Evolutionary conservation across 2,329 filamentous ascomycete species (phyloP), one percentile per base, ranked within the genome.

Genomic region (Epichloe baconii): DNA sequence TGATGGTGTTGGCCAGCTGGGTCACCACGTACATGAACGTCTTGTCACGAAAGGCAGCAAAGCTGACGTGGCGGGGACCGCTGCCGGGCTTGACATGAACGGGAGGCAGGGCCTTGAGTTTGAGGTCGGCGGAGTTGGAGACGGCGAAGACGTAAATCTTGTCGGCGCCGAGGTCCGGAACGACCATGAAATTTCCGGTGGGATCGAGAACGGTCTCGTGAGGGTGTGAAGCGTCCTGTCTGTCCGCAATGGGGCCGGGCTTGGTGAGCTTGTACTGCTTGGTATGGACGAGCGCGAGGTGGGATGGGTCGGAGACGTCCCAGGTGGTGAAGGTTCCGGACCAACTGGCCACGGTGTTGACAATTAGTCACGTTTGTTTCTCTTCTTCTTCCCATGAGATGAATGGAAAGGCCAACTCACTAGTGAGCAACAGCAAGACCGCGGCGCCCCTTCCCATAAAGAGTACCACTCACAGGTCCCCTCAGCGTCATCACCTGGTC

Each of bases 181-280:
- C 74, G 8, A 86, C 59, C 31, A 86, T 58, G 63, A 77, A 87
- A n/a, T 70, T 59, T 5, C 75, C 77, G 2, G 78, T 83, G 6
- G 83, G 83, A 61, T 87, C 83, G 36, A 83, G 61, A 48, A 84
- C 62, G n/a, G 77, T 74, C 60, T 83, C 68, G 64, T 86, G 83
- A 17, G 82, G 81, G 60, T 83, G 80, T 3, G 82, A 69, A 6
- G 72, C 69, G 42, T 77, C 70, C 64, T 85, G 79, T 48, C 77
- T 75, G 5, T 65, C 61, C 2, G 67, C 61, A 50, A 67, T 61
- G 36, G 69, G 59, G 1, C 70, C 69, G 4, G 68, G 65, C 7
- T 63, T 58, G 10, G 58, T 54, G 54, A 75, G 61, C 48, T 61
- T 64, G 60, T 69, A 78, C 1, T 63, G 65, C 51, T 67, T 59